These are phyloP conservation scores for Boletus subcaerulescens DNA, from an alignment of 768 basidiomycete genomes.

Conservation along the genomic window DNA sequence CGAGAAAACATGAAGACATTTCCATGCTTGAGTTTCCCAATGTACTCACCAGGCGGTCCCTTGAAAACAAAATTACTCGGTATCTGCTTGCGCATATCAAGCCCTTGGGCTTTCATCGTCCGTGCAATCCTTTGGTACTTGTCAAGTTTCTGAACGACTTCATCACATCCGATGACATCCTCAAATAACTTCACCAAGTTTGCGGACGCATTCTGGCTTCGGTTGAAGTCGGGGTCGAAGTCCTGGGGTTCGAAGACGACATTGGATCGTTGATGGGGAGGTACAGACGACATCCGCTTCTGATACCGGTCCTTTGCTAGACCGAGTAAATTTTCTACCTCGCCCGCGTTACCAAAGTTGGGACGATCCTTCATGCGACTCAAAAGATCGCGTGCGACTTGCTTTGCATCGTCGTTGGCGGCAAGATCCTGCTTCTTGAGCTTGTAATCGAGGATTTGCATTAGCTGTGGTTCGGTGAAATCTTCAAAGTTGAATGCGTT, in stretches of 20 bases:
- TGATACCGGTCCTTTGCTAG: conserved; percentile 49
- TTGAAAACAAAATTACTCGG: conserved; percentile 70
- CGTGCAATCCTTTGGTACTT: conserved; percentile 51
- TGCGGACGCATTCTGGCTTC: conserved; percentile 42
- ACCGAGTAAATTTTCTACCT: conserved; percentile 58
- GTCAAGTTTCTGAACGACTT: conserved; percentile 47
- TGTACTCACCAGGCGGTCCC: conserved; percentile 58
- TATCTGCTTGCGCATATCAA: conserved; percentile 48
- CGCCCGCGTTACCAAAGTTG: conserved; percentile 66
- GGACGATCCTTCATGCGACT: conserved; percentile 39
- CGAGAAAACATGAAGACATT: background rate
- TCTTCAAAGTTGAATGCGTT: conserved; percentile 69
- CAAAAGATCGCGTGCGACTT: conserved; percentile 50
- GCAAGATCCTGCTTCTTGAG: conserved; percentile 53
- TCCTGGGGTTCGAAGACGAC: conserved; percentile 44
- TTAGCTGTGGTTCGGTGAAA: conserved; percentile 52
- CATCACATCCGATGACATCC: conserved; percentile 60
- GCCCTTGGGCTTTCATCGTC: conserved; percentile 38
- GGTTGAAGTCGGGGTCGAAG: conserved; percentile 62
- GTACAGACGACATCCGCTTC: conserved; percentile 33
- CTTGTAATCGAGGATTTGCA: conserved; percentile 52
- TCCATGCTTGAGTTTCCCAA: too few relatives aligned
- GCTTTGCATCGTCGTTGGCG: conserved; percentile 56
- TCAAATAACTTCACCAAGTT: conserved; percentile 58
- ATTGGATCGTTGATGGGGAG: conserved; percentile 18